Base-by-base conservation (phyloP, 495 filamentous ascomycete species). In the Trichodelitschia bisporula region DNA sequence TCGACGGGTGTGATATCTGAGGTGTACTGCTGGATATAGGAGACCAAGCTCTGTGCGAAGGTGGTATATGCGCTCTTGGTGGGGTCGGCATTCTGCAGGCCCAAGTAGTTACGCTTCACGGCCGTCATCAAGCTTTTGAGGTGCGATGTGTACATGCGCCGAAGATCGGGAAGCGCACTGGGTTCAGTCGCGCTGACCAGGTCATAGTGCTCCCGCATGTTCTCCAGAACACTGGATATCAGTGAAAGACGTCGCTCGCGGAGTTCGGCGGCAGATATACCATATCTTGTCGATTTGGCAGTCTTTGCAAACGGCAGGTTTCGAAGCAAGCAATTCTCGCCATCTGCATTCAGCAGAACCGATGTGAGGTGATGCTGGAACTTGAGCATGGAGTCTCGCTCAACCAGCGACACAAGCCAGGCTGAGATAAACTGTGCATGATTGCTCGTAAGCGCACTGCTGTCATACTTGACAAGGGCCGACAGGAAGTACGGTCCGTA, bases 101-200 rank as follows among this genome's bases (percentile, higher is more conserved):
- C 67, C 33, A 63, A 56, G 34, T 75, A 76, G 35, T 74, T 73
- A 14, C 48, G 47, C 40, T 70, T 74, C 73, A 77, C 77, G 1
- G 65, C 53, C 8, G 45, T 49, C 71, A 76, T 77, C 38, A 77
- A 38, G 15, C 40, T 42, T 32, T 57, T 50, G 10, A 77, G 49
- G 10, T 71, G 39, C 21, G 61, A 53, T 4, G 50, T 54, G 38
- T 72, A 76, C 18, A 8, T 6, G 17, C 62, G 58, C 26, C 57
- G 48, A 44, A 1, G 38, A 45, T 13, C 52, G 50, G 15, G 54
- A 37, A 3, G 47, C 31, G 26, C 64, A 53, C 13, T 61, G 44
- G 27, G 57, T 49, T 29, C 57, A 6, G 16, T 16, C 21, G 15
- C 32, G 21, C 4, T 10, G 10, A 13, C 18, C n/a, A 6, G 3